Evolutionary conservation across 2,329 filamentous ascomycete species (phyloP), one percentile per base, ranked within the genome.

Genomic region (Dothiorella sarmentorum): DNA sequence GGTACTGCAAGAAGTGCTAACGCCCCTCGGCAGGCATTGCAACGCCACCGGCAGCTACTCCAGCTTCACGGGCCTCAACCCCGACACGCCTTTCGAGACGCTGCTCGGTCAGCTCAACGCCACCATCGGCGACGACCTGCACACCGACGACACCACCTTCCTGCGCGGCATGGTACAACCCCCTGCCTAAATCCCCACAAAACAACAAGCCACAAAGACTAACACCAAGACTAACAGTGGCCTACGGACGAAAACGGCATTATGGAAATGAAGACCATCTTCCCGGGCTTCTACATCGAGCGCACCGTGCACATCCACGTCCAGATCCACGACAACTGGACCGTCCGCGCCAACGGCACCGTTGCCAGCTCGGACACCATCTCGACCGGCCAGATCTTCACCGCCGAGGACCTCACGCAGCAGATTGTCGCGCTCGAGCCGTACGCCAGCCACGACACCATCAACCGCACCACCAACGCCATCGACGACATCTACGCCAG

Each of bases 381-480:
- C 22, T 68, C 64, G 38, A 71, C 69, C 1, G 71, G 71, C 6
- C 71, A 73, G 59, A 35, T 73, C 7, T 73, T 66, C 61, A 67
- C 73, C 9, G 64, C 66, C 17, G 69, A 73, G 60, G 56, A 60
- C 1, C 47, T 73, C 1, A 64, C 63, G 9, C 37, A 67, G 49
- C 62, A 69, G 57, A 66, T 75, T 18, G 72, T 73, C 68, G 67
- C 66, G 1, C 42, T 72, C 3, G 65, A 72, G 59, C 72, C 71
- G 2, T 75, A 75, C 44, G 63, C 27, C 3, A 64, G 60, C 5
- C 71, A 74, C 57, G 72, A 67, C 1, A 22, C 68, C 61, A 72
- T 74, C 40, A 68, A 74, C 52, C 69, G 73, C 10, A 73, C 70
- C 9, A 68, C 64, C 13, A 75, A 75, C 56, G 64, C 61, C 38